phyloP scores from a whole-genome alignment of 345 rosid genomes.

The Alliaria petiolata region DNA sequence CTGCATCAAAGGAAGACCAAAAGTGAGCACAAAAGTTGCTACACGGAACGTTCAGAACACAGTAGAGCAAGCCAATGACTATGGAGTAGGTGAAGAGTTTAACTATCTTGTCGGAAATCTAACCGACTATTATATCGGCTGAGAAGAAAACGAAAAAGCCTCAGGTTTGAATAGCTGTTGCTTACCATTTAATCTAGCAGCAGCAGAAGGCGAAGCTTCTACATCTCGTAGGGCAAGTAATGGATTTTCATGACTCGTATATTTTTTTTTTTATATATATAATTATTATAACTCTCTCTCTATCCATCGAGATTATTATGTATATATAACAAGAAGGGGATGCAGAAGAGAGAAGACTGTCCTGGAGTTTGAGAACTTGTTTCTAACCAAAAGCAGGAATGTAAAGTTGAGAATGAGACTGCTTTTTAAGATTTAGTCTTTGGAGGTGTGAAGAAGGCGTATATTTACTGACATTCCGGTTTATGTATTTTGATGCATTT shows the following conservation, averaged over 20 bases:
- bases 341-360: conserved; percentile 13
- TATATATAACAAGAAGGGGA: conserved; percentile 34
- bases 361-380: conserved; percentile 16
- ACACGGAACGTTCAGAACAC: conserved; percentile 37
- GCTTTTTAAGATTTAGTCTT: conserved; percentile 25
- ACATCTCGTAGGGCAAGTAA: conserved; percentile 16
- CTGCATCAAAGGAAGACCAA: conserved; percentile 59
- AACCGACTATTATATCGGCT: conserved; percentile 55
- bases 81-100: conserved; percentile 54
- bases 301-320: conserved; percentile 9
- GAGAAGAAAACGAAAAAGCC: not conserved
- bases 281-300: conserved; percentile 20
- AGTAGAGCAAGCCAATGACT: conserved; percentile 48
- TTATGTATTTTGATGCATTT: conserved; percentile 35
- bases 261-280: not conserved
- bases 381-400: conserved; percentile 24
- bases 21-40: conserved; percentile 45
- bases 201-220: conserved; percentile 15
- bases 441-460: not conserved
- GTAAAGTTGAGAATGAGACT: conserved; percentile 16
- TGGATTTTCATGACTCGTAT: conserved; percentile 15
- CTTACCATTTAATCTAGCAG: conserved; percentile 20
- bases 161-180: conserved; percentile 26
- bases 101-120: conserved; percentile 66
- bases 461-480: conserved; percentile 19